These are phyloP conservation scores for Protomyces inouyei DNA, from an alignment of 1,139 yeast genomes.

Conservation along the genomic window DNA sequence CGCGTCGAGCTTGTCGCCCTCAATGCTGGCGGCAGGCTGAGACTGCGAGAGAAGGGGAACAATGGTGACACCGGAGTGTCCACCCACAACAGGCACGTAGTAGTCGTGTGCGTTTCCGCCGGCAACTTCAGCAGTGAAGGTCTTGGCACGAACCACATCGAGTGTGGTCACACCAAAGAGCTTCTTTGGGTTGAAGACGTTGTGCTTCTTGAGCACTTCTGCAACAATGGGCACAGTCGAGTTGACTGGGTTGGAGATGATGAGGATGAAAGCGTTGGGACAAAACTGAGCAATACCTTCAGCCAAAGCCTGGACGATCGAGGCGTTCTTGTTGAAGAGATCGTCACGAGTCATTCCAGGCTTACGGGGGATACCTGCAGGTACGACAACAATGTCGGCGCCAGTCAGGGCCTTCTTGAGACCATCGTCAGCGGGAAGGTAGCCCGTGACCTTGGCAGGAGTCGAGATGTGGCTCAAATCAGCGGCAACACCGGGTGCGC, in stretches of 20 bases:
- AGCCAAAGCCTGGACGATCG: constrained; percentile 88
- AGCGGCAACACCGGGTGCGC: constrained; percentile 96
- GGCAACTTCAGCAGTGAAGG: constrained; percentile 74
- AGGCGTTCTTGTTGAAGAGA: constrained; percentile 93
- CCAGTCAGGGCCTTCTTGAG: constrained; percentile 69
- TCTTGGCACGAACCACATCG: constrained; percentile 88
- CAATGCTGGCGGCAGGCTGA: constrained; percentile 48
- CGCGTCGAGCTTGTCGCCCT: constrained; percentile 50
- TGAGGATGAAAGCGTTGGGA: constrained; percentile 81
- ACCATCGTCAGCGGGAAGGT: constrained; percentile 65
- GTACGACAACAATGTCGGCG: constrained; percentile 85
- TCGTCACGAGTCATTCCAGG: constrained; percentile 55
- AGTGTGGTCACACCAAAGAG: constrained; percentile 96
- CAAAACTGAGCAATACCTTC: constrained; percentile 78
- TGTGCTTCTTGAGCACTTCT: constrained; percentile 80
- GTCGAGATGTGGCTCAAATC: constrained; percentile 68
- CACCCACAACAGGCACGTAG: constrained; percentile 73
- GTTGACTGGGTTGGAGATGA: constrained; percentile 96
- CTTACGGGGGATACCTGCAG: constrained; percentile 99
- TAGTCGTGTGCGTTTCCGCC: constrained; percentile 47
- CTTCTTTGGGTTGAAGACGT: constrained; percentile 85
- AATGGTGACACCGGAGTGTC: constrained; percentile 97
- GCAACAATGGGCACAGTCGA: constrained; percentile 98
- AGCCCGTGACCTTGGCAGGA: constrained; percentile 60
- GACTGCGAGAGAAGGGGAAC: constrained; percentile 86